These are phyloP conservation scores for Tolypocladium cylindrosporum DNA, from an alignment of 2,329 filamentous ascomycete genomes.

Conservation along the genomic window DNA sequence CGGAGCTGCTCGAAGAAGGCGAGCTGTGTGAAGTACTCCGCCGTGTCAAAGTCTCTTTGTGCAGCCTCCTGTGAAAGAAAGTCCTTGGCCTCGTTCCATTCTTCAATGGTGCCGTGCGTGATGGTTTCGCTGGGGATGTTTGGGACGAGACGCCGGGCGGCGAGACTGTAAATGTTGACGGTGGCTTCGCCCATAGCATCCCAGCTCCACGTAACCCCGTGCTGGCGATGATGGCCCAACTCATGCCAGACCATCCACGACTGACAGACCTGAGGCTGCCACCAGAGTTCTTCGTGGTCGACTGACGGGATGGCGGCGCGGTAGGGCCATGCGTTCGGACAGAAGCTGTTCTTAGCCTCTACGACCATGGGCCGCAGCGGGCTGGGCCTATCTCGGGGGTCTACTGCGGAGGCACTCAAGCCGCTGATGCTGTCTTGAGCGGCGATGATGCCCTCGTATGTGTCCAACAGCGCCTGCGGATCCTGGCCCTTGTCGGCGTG, in stretches of 20 bases:
- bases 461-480: neutral
- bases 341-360: neutral
- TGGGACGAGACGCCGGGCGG: neutral
- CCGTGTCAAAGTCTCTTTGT: neutral
- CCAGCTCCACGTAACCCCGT: neutral
- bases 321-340: neutral
- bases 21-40: neutral
- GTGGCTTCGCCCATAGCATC: neutral
- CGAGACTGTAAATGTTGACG: conserved; percentile 3
- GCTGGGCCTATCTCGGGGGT: neutral
- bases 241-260: conserved; percentile 4
- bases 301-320: neutral
- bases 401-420: neutral
- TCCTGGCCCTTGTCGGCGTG: neutral
- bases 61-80: neutral
- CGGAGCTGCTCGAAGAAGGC: conserved; percentile 4
- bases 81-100: conserved; percentile 1
- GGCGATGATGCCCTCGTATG: conserved; percentile 1
- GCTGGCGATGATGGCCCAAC: conserved; percentile 2
- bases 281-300: neutral
- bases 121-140: neutral
- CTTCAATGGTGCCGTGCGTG: neutral
- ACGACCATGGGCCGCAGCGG: conserved; percentile 3
- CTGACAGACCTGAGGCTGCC: neutral
- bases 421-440: conserved; percentile 3